Conservation (phyloP, 352 stramenopile genomes). For the Pythium insidiosum region DNA sequence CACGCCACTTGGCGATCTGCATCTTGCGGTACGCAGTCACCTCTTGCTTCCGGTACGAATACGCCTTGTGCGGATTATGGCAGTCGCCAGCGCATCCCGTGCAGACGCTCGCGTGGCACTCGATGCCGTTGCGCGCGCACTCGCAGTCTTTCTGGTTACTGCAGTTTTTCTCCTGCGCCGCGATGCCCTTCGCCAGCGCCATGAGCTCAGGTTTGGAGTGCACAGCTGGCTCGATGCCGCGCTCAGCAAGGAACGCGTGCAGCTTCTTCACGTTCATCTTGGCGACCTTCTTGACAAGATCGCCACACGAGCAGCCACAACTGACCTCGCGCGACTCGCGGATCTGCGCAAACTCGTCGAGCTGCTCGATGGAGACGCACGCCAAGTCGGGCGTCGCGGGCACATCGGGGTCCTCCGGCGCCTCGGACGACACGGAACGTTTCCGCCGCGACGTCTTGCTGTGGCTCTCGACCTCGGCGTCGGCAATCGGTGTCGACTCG, state of each 20-base stretch:
- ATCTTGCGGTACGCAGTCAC: constrained; percentile 67
- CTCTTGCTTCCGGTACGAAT: constrained; percentile 64
- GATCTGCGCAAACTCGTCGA: constrained; percentile 78
- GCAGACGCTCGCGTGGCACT: constrained; percentile 70
- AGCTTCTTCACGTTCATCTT: constrained; percentile 86
- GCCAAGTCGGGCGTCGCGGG: constrained; percentile 37
- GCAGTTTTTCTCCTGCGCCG: constrained; percentile 67
- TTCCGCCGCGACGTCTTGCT: constrained; percentile 3
- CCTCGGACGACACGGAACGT: constrained; percentile 3
- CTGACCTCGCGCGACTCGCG: constrained; percentile 66
- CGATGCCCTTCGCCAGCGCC: constrained; percentile 51
- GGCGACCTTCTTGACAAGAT: constrained; percentile 72
- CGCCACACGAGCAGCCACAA: constrained; percentile 76
- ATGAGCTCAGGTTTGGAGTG: constrained; percentile 63
- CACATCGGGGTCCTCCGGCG: not conserved
- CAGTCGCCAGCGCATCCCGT: constrained; percentile 65
- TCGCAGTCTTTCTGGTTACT: constrained; percentile 53
- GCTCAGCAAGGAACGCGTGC: constrained; percentile 50
- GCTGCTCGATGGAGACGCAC: constrained; percentile 72
- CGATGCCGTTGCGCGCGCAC: constrained; percentile 63
- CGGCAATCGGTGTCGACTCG: no score
- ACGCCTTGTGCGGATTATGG: constrained; percentile 60
- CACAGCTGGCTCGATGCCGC: constrained; percentile 28
- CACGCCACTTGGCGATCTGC: constrained; percentile 51
- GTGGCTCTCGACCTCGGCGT: constrained; percentile 22